Conservation (phyloP, 2,329 filamentous ascomycete species). For the Aspergillus sp. region DNA sequence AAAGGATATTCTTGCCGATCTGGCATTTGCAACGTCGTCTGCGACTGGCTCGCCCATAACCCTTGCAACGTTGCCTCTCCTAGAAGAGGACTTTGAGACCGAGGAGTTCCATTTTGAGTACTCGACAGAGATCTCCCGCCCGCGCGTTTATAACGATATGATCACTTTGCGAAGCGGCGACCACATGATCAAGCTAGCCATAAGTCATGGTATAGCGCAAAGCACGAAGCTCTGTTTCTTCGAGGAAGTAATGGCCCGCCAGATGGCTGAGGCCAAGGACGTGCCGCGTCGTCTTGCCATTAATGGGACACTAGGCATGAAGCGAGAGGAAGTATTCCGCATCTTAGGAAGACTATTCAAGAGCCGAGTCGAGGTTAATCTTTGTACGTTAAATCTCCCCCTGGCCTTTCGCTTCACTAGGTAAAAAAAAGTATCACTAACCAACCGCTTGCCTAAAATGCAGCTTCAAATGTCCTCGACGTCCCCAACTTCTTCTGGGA, state of each 20-base stretch:
- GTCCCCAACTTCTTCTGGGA: slow-evolving; percentile 99
- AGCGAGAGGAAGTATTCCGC: slow-evolving; percentile 84
- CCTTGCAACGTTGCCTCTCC: slow-evolving; percentile 74
- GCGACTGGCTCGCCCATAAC: slow-evolving; percentile 48
- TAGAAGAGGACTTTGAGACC: slow-evolving; percentile 90
- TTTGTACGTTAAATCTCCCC: slow-evolving; percentile 65
- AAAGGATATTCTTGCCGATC: slow-evolving; percentile 90
- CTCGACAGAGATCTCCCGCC: slow-evolving; percentile 78
- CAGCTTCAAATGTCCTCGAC: slow-evolving; percentile 88
- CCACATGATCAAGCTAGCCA: slow-evolving; percentile 98
- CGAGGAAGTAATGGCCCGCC: slow-evolving; percentile 91
- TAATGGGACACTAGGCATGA: slow-evolving; percentile 89
- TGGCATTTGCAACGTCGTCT: slow-evolving; percentile 71
- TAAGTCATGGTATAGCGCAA: slow-evolving; percentile 95
- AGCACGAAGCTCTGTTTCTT: slow-evolving; percentile 96
- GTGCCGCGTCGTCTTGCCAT: slow-evolving; percentile 86
- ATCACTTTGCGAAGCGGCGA: slow-evolving; percentile 92
- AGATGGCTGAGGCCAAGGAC: slow-evolving; percentile 89
- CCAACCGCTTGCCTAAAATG: slow-evolving; percentile 1
- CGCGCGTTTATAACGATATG: slow-evolving; percentile 98
- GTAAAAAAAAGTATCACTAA: slow-evolving; percentile 14
- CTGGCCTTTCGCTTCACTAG: background rate
- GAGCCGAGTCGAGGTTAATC: slow-evolving; percentile 92
- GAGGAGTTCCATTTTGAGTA: slow-evolving; percentile 99
- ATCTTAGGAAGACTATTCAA: slow-evolving; percentile 90